These are phyloP conservation scores for Endotrypanum monterogeii DNA, from an alignment of 208 protist genomes.

Conservation along the genomic window DNA sequence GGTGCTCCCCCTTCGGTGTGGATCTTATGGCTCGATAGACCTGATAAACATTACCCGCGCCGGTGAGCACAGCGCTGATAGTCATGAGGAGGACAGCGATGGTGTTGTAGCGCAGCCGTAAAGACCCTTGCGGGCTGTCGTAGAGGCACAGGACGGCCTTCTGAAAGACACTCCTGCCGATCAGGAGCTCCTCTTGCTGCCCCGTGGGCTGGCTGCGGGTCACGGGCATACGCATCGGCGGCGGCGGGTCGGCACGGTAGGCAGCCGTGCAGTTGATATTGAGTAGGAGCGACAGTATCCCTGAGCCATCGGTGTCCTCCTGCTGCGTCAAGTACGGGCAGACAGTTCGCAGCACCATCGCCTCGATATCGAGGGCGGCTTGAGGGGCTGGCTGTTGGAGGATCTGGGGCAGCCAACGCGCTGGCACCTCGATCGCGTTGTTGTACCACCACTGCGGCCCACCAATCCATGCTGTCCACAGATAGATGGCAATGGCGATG, in stretches of 20 bases:
- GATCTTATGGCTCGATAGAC: slow-evolving; percentile 56
- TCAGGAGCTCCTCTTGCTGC: slow-evolving; percentile 14
- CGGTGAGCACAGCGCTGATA: slow-evolving; percentile 40
- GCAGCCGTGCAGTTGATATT: slow-evolving; percentile 52
- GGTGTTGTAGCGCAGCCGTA: slow-evolving; percentile 76
- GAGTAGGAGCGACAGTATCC: slow-evolving; percentile 40
- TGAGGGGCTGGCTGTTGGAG: slow-evolving; percentile 54
- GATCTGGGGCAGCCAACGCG: slow-evolving; percentile 42
- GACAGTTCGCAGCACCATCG: slow-evolving; percentile 27
- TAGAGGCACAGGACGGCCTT: slow-evolving; percentile 57
- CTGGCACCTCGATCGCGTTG: slow-evolving; percentile 53
- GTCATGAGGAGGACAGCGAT: slow-evolving; percentile 52
- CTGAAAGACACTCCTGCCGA: slow-evolving; percentile 52
- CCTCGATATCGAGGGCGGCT: slow-evolving; percentile 49
- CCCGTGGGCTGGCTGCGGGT: slow-evolving; percentile 12
- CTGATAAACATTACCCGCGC: slow-evolving; percentile 60
- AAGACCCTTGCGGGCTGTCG: slow-evolving; percentile 31
- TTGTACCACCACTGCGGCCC: slow-evolving; percentile 76
- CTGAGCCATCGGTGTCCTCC: slow-evolving; percentile 5
- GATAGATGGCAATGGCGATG: slow-evolving; percentile 54
- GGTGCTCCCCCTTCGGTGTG: slow-evolving; percentile 8
- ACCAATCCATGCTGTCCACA: slow-evolving; percentile 64
- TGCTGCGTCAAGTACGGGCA: slow-evolving; percentile 39
- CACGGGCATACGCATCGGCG: slow-evolving; percentile 29
- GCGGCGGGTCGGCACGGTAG: slow-evolving; percentile 42